Percentiles rank a stretch among this genome's conserved stretches.
phyloP scores from a whole-genome alignment of 2,329 filamentous ascomycete genomes.

The Fusarium pininemorale region DNA sequence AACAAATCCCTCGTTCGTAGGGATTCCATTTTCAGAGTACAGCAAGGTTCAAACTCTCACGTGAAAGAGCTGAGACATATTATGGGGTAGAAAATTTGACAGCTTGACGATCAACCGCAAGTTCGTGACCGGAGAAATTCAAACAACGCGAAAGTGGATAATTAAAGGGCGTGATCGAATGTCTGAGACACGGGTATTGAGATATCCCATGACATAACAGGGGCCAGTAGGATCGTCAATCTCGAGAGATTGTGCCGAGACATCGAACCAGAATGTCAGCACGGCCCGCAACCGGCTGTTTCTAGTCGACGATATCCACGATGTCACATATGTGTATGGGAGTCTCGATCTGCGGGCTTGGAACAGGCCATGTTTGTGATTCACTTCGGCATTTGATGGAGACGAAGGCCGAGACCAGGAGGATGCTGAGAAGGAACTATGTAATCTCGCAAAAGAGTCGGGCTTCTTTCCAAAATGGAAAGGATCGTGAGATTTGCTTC shows the following conservation, averaged over 20 bases:
- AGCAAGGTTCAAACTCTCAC: neutral
- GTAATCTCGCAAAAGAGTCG: neutral
- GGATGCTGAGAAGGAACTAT: neutral
- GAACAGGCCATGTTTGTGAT: neutral
- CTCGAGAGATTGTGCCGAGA: neutral
- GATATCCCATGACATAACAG: neutral
- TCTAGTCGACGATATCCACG: neutral
- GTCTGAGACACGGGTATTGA: neutral
- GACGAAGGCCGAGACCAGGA: neutral
- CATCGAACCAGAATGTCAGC: neutral
- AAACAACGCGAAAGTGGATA: neutral
- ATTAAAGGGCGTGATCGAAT: neutral
- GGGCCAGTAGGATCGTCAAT: neutral
- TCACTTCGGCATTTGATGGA: neutral
- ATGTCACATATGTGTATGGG: neutral
- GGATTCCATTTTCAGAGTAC: conserved; percentile 3
- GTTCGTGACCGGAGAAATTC: neutral
- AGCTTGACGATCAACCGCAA: neutral
- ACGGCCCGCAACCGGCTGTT: neutral
- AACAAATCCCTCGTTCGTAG: neutral
- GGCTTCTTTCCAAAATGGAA: neutral
- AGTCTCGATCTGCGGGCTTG: neutral
- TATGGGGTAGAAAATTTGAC: neutral
- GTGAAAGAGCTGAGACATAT: neutral
- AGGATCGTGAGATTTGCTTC: neutral